Conservation (phyloP, 2,329 filamentous ascomycete species). For the Ceratocystis variospora region DNA sequence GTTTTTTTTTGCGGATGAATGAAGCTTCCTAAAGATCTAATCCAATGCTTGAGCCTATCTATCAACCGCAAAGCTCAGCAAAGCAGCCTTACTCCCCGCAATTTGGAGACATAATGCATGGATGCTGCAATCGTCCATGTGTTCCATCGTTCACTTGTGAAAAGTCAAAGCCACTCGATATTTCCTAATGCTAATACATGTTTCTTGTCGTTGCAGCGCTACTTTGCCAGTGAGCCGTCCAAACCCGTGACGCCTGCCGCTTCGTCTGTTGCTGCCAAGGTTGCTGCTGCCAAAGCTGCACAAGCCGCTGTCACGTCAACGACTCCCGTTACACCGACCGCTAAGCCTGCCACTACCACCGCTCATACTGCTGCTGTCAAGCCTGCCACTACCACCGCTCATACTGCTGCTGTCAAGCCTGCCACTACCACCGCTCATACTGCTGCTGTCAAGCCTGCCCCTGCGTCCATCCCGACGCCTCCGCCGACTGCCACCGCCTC, state of each 20-base stretch:
- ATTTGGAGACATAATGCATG: background rate
- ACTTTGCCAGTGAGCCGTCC: slow-evolving; percentile 37
- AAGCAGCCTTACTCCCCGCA: background rate
- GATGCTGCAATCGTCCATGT: background rate
- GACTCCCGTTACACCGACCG: slow-evolving; percentile 17
- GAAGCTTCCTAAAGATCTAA: background rate
- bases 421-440: background rate
- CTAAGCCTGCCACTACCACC: slow-evolving; percentile 21
- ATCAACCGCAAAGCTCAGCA: background rate
- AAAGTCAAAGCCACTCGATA: background rate
- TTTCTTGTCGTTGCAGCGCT: slow-evolving; percentile 33
- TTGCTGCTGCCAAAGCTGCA: slow-evolving; percentile 24
- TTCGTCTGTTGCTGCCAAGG: slow-evolving; percentile 30
- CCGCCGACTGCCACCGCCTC: slow-evolving; percentile 27
- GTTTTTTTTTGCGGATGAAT: background rate
- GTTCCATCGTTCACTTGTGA: background rate
- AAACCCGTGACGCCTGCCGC: slow-evolving; percentile 31
- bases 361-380: background rate
- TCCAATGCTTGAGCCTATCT: background rate
- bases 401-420: slow-evolving; percentile 18
- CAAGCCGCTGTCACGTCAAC: slow-evolving; percentile 24
- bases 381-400: slow-evolving; percentile 14
- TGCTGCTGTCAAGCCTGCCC: slow-evolving; percentile 10
- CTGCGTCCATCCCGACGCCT: slow-evolving; percentile 16
- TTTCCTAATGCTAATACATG: slow-evolving; percentile 5